These are phyloP conservation scores for Eimeria zaria DNA, from an alignment of 169 alveolate species.

Conservation along the genomic window DNA sequence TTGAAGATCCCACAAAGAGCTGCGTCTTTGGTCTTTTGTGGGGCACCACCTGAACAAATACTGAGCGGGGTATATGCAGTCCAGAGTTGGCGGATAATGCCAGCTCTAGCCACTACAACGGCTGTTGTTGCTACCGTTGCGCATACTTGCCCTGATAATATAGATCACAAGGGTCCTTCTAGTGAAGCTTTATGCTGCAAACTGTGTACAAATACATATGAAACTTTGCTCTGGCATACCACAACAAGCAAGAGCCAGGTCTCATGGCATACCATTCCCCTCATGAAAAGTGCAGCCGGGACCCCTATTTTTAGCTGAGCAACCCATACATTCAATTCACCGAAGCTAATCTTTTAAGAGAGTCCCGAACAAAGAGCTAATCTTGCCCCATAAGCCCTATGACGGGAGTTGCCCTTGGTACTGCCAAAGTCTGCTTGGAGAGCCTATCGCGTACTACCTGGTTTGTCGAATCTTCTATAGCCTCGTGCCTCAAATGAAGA, in stretches of 20 bases:
- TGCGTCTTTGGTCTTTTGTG: background rate
- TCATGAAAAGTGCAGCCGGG: background rate
- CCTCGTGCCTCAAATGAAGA: background rate
- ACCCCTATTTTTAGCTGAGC: background rate
- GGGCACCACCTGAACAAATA: background rate
- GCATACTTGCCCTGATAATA: background rate
- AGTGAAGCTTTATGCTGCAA: too few relatives aligned
- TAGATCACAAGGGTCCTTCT: too few relatives aligned
- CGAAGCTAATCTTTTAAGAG: background rate
- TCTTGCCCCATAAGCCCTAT: background rate
- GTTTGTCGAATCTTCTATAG: background rate
- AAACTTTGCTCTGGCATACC: background rate
- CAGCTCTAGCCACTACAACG: too few relatives aligned
- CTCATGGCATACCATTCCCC: background rate
- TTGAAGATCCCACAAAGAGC: background rate
- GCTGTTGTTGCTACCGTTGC: background rate
- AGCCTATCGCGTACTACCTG: background rate
- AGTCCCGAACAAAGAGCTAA: background rate
- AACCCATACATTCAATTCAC: background rate
- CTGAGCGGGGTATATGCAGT: background rate
- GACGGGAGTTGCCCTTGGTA: background rate
- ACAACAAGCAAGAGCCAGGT: background rate
- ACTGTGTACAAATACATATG: too few relatives aligned
- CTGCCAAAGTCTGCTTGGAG: background rate
- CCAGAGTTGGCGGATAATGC: background rate